Evolutionary conservation across 495 filamentous ascomycete genomes (phyloP).

Genomic region (Hypoxylon perforatum): DNA sequence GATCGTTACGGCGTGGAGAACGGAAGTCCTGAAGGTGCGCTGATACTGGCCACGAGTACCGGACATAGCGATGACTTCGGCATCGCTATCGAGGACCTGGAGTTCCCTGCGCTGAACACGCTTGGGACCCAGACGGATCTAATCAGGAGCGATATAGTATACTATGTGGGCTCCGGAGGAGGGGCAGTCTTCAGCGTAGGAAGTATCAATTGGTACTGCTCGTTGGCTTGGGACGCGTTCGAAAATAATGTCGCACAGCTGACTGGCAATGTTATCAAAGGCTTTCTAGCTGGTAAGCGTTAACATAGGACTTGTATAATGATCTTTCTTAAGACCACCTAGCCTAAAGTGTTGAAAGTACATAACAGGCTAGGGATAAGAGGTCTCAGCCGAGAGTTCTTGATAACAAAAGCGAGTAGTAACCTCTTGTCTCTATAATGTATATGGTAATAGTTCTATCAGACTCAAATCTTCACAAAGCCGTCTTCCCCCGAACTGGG

Average conservation of each 20-base stretch:
- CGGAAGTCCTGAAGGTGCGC: constrained; percentile 41
- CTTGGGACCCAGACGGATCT: constrained; percentile 38
- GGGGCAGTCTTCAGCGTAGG: constrained; percentile 44
- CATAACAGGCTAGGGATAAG: too few species aligned
- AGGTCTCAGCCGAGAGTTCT: too few species aligned
- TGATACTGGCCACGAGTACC: constrained; percentile 44
- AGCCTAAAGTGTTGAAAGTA: too few species aligned
- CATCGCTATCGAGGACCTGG: constrained; percentile 47
- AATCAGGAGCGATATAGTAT: constrained; percentile 45
- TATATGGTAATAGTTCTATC: too few species aligned
- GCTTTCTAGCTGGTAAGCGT: constrained; percentile 3
- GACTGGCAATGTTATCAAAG: constrained; percentile 34
- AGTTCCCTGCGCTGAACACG: constrained; percentile 46
- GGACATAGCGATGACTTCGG: constrained; percentile 46
- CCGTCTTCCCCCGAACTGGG: too few species aligned
- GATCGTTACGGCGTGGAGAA: constrained; percentile 44
- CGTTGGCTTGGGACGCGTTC: constrained; percentile 39
- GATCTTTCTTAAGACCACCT: too few species aligned
- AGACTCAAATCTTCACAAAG: too few species aligned
- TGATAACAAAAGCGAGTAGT: too few species aligned
- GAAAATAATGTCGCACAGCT: constrained; percentile 41
- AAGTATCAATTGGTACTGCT: constrained; percentile 46
- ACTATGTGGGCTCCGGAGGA: constrained; percentile 38
- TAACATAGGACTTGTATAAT: neutral
- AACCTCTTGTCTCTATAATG: too few species aligned